Base-by-base conservation (phyloP, 2,329 filamentous ascomycete genomes). In the Lasiodiplodia hormozganensis region DNA sequence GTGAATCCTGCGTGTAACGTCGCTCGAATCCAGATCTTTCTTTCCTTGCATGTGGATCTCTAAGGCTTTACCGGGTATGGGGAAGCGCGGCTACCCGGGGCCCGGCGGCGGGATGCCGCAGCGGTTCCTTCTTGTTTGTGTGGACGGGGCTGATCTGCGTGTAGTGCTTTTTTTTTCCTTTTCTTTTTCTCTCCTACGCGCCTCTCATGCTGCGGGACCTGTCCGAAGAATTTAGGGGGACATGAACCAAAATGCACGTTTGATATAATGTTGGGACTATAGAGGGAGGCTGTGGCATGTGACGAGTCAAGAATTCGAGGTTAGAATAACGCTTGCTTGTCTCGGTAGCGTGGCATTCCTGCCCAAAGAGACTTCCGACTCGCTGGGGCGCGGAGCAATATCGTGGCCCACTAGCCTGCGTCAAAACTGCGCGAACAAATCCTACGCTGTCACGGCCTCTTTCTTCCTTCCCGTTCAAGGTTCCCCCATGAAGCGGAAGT, bases 11-110 rank as follows among this genome's bases (percentile, higher is more conserved):
- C 28, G 56, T 47, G 18, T 21, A 36, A 60, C 56, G 56, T 60
- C 43, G 21, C 56, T 28, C 54, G 31, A 4, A 40, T 47, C 31
- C 54, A 34, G 18, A 36, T 60, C 21, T 43, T 7, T 12, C 56
- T 36, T 57, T 31, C 36, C 56, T 60, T 58, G 54, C 54, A 40
- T 34, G 18, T 21, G 34, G 54, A 58, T 21, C 21, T 60, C 56
- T 58, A 3, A 3, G 21, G 51, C 40, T 28, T 47, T 31, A 31
- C 36, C 56, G 47, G 38, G 56, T 36, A 43, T 60, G 56, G 23
- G 36, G 36, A 25, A 28, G 38, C 31, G 54, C 31, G 31, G 34
- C 31, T n/a, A 58, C 31, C 31, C 52, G 28, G 23, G 28, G 23
- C 43, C 43, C 12, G n/a, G 43, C 28, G 52, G 31, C 52, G 52